These are phyloP conservation scores for Saturnispora diversa DNA, from an alignment of 805 yeast species.

Conservation along the genomic window DNA sequence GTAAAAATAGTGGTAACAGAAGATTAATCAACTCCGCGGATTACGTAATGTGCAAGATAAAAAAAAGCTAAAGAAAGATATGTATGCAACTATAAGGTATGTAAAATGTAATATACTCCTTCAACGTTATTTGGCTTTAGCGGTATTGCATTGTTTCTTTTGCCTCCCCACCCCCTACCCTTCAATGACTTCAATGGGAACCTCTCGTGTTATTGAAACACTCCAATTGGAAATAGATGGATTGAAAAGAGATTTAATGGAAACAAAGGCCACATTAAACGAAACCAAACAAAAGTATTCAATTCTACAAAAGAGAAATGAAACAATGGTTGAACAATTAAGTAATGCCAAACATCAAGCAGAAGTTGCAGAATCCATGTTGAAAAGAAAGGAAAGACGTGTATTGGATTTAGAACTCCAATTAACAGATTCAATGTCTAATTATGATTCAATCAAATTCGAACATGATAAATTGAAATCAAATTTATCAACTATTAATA, in stretches of 20 bases:
- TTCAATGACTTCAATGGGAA: conserved; percentile 9
- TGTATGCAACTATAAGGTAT: conserved; percentile 15
- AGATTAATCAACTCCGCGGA: conserved; percentile 4
- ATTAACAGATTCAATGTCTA: conserved; percentile 38
- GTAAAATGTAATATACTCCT: background rate
- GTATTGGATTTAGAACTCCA: conserved; percentile 58
- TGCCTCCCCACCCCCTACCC: too few species aligned
- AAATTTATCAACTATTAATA: conserved; percentile 41
- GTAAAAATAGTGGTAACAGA: background rate
- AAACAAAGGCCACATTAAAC: conserved; percentile 26
- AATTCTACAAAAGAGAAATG: conserved; percentile 40
- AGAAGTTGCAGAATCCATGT: conserved; percentile 59
- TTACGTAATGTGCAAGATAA: conserved; percentile 1
- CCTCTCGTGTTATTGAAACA: conserved; percentile 29
- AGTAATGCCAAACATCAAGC: conserved; percentile 71
- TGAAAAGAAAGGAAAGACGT: conserved; percentile 64
- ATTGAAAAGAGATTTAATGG: conserved; percentile 19
- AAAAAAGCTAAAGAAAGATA: conserved; percentile 20
- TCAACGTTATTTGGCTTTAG: too few species aligned
- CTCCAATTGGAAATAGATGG: conserved; percentile 28
- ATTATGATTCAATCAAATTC: conserved; percentile 41
- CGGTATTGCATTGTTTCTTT: too few species aligned
- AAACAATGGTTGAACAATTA: conserved; percentile 52
- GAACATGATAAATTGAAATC: conserved; percentile 43
- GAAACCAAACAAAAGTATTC: conserved; percentile 46